A percentile compares a stretch with the other conserved stretches of the same genome.
phyloP scores from a whole-genome alignment of 1,284 basidiomycete genomes.

The Marasmius tenuissimus region DNA sequence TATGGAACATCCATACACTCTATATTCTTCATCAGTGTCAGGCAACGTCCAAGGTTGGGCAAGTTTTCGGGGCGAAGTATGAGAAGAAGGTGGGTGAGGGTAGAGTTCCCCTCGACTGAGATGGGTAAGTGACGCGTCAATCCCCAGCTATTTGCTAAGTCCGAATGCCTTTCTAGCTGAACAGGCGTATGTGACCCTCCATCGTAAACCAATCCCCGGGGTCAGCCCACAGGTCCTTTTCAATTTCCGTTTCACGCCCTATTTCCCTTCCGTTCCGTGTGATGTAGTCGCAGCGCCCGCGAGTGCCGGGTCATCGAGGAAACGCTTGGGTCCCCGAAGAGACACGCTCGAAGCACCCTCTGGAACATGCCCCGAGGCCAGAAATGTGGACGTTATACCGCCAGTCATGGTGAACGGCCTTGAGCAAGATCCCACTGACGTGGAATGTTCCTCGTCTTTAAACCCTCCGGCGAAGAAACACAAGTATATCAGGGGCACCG shows the following conservation, averaged over 20 bases:
- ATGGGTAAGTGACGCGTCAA: not conserved
- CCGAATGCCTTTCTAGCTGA: not conserved
- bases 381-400: too few relatives aligned
- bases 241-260: not conserved
- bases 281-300: not conserved
- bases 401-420: too few relatives aligned
- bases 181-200: not conserved
- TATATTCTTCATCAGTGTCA: not conserved
- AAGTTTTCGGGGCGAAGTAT: constrained; percentile 1
- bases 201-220: not conserved
- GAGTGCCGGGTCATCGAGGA: not conserved
- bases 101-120: not conserved
- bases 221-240: not conserved
- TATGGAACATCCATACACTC: not conserved
- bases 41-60: not conserved
- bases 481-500: not conserved
- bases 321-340: not conserved
- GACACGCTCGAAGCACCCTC: not conserved
- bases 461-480: not conserved
- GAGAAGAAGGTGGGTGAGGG: not conserved
- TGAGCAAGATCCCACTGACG: not conserved
- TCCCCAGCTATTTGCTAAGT: not conserved
- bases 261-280: not conserved
- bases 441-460: not conserved
- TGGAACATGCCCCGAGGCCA: too few relatives aligned